phyloP scores from a whole-genome alignment of 805 yeast genomes.

The Starmerella sp. region DNA sequence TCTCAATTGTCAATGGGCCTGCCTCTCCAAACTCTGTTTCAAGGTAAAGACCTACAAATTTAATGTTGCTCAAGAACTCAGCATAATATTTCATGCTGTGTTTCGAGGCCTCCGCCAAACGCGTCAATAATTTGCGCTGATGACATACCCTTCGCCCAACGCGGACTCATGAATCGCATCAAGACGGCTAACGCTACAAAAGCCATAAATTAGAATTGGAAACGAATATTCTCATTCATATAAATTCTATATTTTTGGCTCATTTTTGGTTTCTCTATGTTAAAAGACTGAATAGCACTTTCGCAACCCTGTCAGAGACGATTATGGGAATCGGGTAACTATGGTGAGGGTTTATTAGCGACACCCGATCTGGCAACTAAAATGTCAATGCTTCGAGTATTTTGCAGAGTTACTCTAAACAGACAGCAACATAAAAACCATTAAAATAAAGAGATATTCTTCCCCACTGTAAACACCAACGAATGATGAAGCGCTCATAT shows the following conservation, averaged over 20 bases:
- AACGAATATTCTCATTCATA: too few species aligned
- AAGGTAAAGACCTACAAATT: slow-evolving; percentile 1
- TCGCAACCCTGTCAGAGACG: too few species aligned
- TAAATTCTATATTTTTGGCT: neutral
- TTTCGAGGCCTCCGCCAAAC: neutral
- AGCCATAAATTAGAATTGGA: too few species aligned
- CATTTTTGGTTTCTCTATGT: neutral
- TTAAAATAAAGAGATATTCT: neutral
- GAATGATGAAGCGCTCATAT: neutral
- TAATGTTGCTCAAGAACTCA: slow-evolving; percentile 2
- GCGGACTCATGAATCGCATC: too few species aligned
- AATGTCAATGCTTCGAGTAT: too few species aligned
- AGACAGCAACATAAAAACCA: neutral
- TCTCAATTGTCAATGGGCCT: neutral
- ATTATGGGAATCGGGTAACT: too few species aligned
- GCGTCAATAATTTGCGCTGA: neutral
- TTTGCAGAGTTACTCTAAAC: neutral
- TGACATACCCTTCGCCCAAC: neutral
- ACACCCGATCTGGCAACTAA: too few species aligned
- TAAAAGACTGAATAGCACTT: too few species aligned
- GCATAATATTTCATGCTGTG: slow-evolving; percentile 5
- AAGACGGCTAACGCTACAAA: too few species aligned
- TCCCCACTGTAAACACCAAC: too few species aligned
- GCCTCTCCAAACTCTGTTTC: neutral
- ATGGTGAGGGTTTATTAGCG: too few species aligned